Conservation (phyloP, 768 basidiomycete genomes). For the Astraeus odoratus region DNA sequence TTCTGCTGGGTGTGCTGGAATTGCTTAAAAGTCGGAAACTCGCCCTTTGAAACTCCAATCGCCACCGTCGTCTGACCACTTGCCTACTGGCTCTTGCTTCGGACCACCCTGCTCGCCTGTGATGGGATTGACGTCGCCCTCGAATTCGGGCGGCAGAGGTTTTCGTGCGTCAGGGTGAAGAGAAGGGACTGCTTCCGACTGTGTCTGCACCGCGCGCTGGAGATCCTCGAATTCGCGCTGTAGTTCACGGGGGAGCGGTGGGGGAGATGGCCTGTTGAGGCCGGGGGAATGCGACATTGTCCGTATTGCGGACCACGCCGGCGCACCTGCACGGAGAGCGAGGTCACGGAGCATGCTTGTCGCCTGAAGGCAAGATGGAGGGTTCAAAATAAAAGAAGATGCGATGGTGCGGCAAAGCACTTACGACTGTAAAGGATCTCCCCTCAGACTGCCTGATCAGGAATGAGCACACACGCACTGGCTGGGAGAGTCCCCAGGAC, state of each 20-base stretch:
- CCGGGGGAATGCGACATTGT: conserved; percentile 27
- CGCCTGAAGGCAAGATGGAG: too few species aligned
- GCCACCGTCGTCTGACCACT: conserved; percentile 49
- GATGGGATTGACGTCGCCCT: conserved; percentile 71
- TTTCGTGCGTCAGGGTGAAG: conserved; percentile 66
- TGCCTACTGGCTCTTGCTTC: conserved; percentile 72
- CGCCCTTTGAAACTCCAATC: conserved; percentile 92
- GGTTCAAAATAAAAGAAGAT: too few species aligned
- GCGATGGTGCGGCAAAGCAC: too few species aligned
- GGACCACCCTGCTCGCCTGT: conserved; percentile 88
- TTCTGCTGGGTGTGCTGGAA: too few species aligned
- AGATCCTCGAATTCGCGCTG: conserved; percentile 89
- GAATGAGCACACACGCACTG: too few species aligned
- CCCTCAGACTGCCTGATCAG: too few species aligned
- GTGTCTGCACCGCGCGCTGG: conserved; percentile 50
- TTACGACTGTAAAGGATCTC: too few species aligned
- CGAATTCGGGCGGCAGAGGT: conserved; percentile 59
- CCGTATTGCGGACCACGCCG: background rate
- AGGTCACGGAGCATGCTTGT: too few species aligned
- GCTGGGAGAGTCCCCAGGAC: too few species aligned
- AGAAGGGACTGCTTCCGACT: conserved; percentile 34
- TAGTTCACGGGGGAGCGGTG: conserved; percentile 63
- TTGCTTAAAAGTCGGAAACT: conserved; percentile 82
- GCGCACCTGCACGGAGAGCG: background rate
- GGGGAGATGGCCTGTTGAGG: conserved; percentile 61